Evolutionary conservation across 1,284 basidiomycete genomes (phyloP), one percentile per base, ranked within the genome.

Genomic region (Pseudozyma hubeiensis): DNA sequence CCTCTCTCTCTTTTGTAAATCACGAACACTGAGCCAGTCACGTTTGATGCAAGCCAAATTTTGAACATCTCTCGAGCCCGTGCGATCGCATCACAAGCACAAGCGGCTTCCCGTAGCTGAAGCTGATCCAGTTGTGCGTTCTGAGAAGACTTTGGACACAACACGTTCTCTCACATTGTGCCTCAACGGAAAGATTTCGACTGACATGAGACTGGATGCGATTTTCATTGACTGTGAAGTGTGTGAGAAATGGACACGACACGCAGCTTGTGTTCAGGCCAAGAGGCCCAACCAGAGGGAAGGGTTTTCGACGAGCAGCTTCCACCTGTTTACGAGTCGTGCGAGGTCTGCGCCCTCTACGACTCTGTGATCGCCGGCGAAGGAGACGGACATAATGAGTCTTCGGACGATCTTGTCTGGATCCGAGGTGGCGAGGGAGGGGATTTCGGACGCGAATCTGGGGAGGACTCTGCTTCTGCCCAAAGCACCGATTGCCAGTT

Each of bases 271-370:
- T 14, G 19, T 65, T 17, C 40, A 78, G 17, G 63, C 54, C 40
- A 79, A 34, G 30, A 90, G 89, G 2, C 86, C 91, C 73, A 93
- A 88, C 75, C 93, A 81, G 79, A 91, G 87, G 84, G 89, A 89
- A 1, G 94, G 94, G 24, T 87, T 85, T 86, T 96, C 93, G 33
- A 95, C 90, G 86, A 90, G 93, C 19, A 86, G 87, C 77, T 94
- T 91, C 93, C 94, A 97, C 46, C 88, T 88, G 86, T 95, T 93
- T 52, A 94, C 92, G 84, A 97, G 93, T 58, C 91, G 91, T 47
- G 93, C 93, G 66, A 97, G 85, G 86, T 97, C 94, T 0, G 93
- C 94, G 7, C 94, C 94, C 84, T 97, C 94, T 8, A 96, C 90
- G 7, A 96, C 90, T 17, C 94, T 86, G 86, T 97, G 94, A 84